These are phyloP conservation scores for Polyplosphaeria fusca DNA, from an alignment of 495 filamentous ascomycete species.

Conservation along the genomic window DNA sequence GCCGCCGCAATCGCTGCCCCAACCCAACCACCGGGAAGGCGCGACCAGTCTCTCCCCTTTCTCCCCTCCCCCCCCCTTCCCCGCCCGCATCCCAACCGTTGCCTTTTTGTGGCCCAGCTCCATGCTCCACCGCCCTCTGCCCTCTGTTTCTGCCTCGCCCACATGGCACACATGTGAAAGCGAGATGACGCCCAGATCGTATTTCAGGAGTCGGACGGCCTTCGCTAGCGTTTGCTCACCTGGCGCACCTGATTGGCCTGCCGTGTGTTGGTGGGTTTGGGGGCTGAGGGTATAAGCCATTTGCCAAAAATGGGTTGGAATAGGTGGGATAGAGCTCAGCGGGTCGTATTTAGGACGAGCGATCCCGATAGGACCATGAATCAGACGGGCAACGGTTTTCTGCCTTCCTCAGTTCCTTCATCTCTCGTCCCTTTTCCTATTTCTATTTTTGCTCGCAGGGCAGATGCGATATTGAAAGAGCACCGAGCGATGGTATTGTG, in stretches of 20 bases:
- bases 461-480: too few species aligned
- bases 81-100: too few species aligned
- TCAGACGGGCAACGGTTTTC: too few species aligned
- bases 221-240: not conserved
- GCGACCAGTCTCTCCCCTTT: not conserved
- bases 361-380: too few species aligned
- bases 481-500: too few species aligned
- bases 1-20: not conserved
- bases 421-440: not conserved
- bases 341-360: constrained; percentile 4
- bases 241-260: not conserved
- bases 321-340: not conserved
- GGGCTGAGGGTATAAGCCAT: constrained; percentile 24
- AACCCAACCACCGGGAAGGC: constrained; percentile 8
- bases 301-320: constrained; percentile 11
- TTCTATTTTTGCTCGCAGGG: not conserved
- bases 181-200: not conserved
- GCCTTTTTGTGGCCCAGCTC: too few species aligned
- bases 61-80: not conserved
- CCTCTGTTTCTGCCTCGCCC: not conserved
- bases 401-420: not conserved
- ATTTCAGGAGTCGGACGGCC: not conserved
- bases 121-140: not conserved
- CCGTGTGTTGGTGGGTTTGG: not conserved
- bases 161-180: too few species aligned